These are phyloP conservation scores for Mycena crocata DNA, from an alignment of 768 basidiomycete genomes.

Conservation along the genomic window DNA sequence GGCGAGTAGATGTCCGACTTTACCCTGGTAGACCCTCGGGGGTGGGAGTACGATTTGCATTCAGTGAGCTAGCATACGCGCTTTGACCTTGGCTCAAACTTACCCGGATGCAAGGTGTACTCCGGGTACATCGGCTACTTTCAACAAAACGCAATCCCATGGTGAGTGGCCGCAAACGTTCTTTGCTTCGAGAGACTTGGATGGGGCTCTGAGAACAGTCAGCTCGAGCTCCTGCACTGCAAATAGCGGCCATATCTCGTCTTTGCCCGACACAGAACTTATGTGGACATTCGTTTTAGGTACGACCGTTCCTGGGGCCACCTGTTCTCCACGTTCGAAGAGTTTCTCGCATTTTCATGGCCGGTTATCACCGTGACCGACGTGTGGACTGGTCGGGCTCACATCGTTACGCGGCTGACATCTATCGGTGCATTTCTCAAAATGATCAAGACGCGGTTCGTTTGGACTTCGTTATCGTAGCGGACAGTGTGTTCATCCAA, in stretches of 20 bases:
- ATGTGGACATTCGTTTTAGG: constrained; percentile 52
- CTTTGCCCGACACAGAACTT: background rate
- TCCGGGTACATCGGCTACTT: constrained; percentile 75
- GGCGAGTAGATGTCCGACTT: constrained; percentile 70
- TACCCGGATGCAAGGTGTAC: constrained; percentile 75
- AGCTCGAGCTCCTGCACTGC: too few species aligned
- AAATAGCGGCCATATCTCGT: too few species aligned
- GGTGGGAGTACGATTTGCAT: constrained; percentile 59
- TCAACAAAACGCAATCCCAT: constrained; percentile 74
- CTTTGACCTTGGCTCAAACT: constrained; percentile 49
- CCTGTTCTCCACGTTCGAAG: constrained; percentile 82
- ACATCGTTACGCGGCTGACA: constrained; percentile 81
- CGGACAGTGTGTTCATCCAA: background rate
- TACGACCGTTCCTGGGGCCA: constrained; percentile 86
- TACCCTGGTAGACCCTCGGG: constrained; percentile 77
- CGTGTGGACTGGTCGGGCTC: constrained; percentile 73
- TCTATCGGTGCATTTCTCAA: constrained; percentile 81
- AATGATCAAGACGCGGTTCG: constrained; percentile 86
- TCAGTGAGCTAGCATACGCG: background rate
- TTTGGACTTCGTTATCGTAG: constrained; percentile 4
- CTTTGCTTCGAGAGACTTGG: background rate
- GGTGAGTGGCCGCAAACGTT: constrained; percentile 52
- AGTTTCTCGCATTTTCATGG: constrained; percentile 86
- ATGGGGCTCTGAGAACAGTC: background rate
- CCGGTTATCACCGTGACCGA: constrained; percentile 85